Evolutionary conservation across 805 yeast species (phyloP).

Genomic region (Yamadazyma akitaensis): DNA sequence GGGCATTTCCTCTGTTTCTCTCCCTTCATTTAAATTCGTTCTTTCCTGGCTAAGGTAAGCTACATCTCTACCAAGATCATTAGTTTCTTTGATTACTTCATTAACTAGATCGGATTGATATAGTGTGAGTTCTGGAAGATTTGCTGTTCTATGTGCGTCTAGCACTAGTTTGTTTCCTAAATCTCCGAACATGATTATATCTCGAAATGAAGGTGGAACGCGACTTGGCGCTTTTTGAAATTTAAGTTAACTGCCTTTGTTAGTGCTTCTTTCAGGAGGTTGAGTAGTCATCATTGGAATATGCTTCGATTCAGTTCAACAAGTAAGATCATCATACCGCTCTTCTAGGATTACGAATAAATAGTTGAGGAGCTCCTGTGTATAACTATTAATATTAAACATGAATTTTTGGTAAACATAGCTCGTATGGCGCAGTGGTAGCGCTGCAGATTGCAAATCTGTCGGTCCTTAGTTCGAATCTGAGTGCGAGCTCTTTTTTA

Average conservation of each 20-base stretch:
- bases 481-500: constrained; percentile 72
- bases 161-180: constrained; percentile 74
- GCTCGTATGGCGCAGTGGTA: constrained; percentile 91
- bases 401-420: no score
- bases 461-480: constrained; percentile 97
- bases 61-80: constrained; percentile 56
- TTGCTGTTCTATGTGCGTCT: constrained; percentile 78
- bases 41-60: constrained; percentile 42
- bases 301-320: no score
- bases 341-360: no score
- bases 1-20: constrained; percentile 36
- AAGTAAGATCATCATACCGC: no score
- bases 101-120: constrained; percentile 73
- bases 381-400: no score
- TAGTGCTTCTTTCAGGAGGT: neutral
- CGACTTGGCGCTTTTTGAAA: neutral
- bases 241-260: no score
- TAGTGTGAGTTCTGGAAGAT: constrained; percentile 61
- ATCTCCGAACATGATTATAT: constrained; percentile 76
- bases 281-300: no score
- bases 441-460: constrained; percentile 99
- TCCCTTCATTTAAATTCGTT: constrained; percentile 17
- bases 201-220: neutral
- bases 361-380: no score
- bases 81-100: constrained; percentile 66